Conservation (phyloP, 352 stramenopile genomes). For the Phytopythium litorale region DNA sequence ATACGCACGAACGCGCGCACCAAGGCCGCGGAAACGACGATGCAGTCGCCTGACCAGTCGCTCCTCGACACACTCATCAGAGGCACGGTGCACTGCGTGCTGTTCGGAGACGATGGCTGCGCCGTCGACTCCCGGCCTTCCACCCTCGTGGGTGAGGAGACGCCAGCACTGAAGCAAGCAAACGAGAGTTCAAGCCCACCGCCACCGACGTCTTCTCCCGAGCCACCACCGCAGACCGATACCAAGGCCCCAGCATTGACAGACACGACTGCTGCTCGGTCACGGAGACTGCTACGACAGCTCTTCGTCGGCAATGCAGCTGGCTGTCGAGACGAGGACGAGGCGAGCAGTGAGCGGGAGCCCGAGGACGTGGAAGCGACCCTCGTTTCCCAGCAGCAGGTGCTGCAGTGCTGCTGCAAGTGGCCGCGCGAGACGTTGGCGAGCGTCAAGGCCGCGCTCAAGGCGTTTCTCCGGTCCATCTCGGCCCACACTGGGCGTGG, state of each 20-base stretch:
- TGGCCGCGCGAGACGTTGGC: slow-evolving; percentile 29
- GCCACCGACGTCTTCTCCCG: background rate
- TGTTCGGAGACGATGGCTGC: slow-evolving; percentile 21
- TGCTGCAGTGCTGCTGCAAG: slow-evolving; percentile 7
- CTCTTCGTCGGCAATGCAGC: background rate
- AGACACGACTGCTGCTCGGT: background rate
- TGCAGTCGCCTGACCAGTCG: slow-evolving; percentile 9
- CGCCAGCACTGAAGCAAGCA: background rate
- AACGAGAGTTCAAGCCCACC: background rate
- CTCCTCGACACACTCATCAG: slow-evolving; percentile 38
- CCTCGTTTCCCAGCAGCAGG: background rate
- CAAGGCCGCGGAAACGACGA: background rate
- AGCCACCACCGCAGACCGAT: background rate
- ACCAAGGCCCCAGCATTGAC: background rate
- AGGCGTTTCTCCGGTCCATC: slow-evolving; percentile 19
- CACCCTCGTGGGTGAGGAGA: background rate
- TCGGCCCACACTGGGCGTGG: background rate
- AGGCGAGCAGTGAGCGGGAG: background rate
- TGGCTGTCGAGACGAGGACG: background rate
- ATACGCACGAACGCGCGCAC: slow-evolving; percentile 5
- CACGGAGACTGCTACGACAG: background rate
- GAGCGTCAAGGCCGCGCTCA: slow-evolving; percentile 31
- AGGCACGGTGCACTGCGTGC: slow-evolving; percentile 37
- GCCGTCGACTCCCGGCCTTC: background rate
- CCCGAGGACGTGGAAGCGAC: background rate